phyloP scores from a whole-genome alignment of 352 stramenopile species.

The Peronospora destructor region DNA sequence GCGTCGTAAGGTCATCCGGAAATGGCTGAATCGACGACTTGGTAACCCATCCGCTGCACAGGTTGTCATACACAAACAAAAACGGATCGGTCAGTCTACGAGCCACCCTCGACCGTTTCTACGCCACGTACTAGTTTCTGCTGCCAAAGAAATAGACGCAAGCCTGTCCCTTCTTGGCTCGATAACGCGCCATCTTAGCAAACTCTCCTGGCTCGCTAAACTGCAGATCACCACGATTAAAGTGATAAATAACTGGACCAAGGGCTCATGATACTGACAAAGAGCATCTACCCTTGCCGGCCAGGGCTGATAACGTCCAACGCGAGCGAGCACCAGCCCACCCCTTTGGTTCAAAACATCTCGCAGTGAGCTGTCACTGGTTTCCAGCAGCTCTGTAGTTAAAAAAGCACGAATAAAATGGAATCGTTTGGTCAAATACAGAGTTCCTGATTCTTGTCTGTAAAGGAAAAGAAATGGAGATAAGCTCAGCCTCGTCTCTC shows the following conservation, averaged over 20 bases:
- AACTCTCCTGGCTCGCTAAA: conserved; percentile 80
- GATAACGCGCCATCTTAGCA: conserved; percentile 70
- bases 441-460: not conserved
- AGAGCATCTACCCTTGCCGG: conserved; percentile 49
- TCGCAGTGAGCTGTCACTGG: conserved; percentile 47
- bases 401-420: conserved; percentile 3
- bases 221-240: conserved; percentile 27
- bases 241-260: conserved; percentile 3
- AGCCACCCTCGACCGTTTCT: not conserved
- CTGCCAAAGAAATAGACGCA: conserved; percentile 86
- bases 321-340: conserved; percentile 68
- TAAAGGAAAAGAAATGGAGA: not conserved
- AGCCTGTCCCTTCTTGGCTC: conserved; percentile 62
- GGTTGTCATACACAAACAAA: conserved; percentile 2
- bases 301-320: conserved; percentile 78
- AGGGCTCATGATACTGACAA: not conserved
- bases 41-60: conserved; percentile 64
- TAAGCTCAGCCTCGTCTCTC: not conserved
- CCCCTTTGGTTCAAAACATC: conserved; percentile 69
- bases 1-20: conserved; percentile 46
- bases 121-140: conserved; percentile 71
- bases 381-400: conserved; percentile 48
- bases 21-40: conserved; percentile 69
- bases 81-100: not conserved
- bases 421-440: not conserved